Percentiles rank a stretch among this genome's conserved stretches.
These are phyloP conservation scores for Albatrellus ellisii DNA, from an alignment of 768 basidiomycete genomes.

Conservation along the genomic window DNA sequence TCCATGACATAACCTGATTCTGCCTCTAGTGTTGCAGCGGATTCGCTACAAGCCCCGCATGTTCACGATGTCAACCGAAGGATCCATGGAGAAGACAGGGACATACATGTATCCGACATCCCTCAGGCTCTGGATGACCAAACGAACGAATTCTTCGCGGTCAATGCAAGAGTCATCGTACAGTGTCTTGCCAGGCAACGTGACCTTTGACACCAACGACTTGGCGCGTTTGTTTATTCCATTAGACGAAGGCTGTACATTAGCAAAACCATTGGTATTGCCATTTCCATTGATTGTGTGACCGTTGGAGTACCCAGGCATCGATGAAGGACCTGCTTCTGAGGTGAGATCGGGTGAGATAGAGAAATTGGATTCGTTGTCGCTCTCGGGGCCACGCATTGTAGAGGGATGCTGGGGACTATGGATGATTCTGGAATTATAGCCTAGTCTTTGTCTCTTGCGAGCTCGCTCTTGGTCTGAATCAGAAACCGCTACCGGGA, in stretches of 20 bases:
- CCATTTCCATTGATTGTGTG: constrained; percentile 16
- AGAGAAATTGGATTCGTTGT: constrained; percentile 8
- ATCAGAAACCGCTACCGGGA: constrained; percentile 3
- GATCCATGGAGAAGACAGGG: neutral
- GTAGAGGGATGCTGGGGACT: constrained; percentile 17
- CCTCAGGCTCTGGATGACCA: constrained; percentile 79
- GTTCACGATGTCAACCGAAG: constrained; percentile 6
- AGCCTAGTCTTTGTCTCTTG: constrained; percentile 58
- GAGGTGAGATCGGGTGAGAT: constrained; percentile 6
- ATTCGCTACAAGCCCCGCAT: constrained; percentile 42
- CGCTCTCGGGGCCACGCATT: constrained; percentile 12
- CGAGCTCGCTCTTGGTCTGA: constrained; percentile 25
- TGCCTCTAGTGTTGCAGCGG: constrained; percentile 77
- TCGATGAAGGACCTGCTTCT: constrained; percentile 8
- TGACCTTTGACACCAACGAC: constrained; percentile 41
- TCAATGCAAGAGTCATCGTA: constrained; percentile 72
- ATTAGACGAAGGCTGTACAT: constrained; percentile 16
- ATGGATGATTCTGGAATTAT: constrained; percentile 22
- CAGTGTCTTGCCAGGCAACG: constrained; percentile 57
- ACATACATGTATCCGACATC: constrained; percentile 64
- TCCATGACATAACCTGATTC: constrained; percentile 91
- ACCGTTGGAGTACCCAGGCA: constrained; percentile 6
- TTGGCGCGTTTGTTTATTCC: constrained; percentile 38
- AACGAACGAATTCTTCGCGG: constrained; percentile 81
- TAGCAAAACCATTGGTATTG: constrained; percentile 19